Percentiles rank a stretch among this genome's conserved stretches.
Conservation (phyloP, 495 filamentous ascomycete genomes). For the Penicillium desertorum region DNA sequence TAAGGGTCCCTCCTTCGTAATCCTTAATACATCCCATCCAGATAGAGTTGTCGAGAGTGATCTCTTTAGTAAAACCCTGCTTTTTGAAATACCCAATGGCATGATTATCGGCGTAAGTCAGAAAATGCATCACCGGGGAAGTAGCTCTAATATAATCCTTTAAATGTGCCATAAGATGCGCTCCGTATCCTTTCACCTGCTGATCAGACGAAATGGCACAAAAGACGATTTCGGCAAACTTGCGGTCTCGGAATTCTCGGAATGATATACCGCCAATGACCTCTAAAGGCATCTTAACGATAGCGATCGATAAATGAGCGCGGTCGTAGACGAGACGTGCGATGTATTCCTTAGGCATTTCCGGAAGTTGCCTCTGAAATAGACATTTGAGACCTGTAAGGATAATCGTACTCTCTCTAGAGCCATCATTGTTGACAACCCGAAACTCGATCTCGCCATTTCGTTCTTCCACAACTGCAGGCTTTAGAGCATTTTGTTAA, state of each 20-base stretch:
- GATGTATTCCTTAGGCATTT: constrained; percentile 99
- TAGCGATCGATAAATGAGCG: constrained; percentile 92
- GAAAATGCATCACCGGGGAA: constrained; percentile 94
- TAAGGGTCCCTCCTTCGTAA: constrained; percentile 97
- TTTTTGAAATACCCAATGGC: constrained; percentile 99
- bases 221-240: constrained; percentile 98
- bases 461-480: constrained; percentile 90
- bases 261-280: constrained; percentile 74
- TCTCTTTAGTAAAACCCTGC: constrained; percentile 98
- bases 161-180: constrained; percentile 95
- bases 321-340: constrained; percentile 95
- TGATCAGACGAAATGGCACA: constrained; percentile 97
- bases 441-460: constrained; percentile 96
- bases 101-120: constrained; percentile 98
- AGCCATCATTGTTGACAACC: constrained; percentile 95
- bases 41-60: constrained; percentile 83
- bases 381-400: constrained; percentile 96
- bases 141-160: constrained; percentile 99
- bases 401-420: constrained; percentile 88
- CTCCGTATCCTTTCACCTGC: constrained; percentile 97
- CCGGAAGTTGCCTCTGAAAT: constrained; percentile 96
- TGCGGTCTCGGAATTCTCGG: constrained; percentile 66
- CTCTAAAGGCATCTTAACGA: constrained; percentile 92
- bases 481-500: constrained; percentile 40
- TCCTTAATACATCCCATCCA: constrained; percentile 99